phyloP scores from a whole-genome alignment of 257 asterid species.

The Buddleja alternifolia region DNA sequence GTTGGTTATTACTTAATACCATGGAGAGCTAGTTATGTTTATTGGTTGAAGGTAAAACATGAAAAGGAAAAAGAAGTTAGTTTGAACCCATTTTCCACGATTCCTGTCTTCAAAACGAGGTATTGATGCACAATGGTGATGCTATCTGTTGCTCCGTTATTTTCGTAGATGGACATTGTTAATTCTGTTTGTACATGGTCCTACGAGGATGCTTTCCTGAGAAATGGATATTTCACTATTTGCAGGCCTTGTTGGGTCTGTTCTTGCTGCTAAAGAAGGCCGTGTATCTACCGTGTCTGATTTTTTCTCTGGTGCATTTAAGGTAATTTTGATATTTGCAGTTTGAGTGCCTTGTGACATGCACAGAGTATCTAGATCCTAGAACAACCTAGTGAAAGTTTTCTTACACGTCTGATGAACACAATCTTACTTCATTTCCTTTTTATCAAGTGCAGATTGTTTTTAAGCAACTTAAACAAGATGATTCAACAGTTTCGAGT shows the following conservation, averaged over 20 bases:
- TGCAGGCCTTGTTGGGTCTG: constrained; percentile 85
- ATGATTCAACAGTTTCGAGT: constrained; percentile 55
- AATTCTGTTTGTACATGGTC: constrained; percentile 1
- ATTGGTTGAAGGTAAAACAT: constrained; percentile 1
- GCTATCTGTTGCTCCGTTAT: not conserved
- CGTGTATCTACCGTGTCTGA: constrained; percentile 56
- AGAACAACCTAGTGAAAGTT: not conserved
- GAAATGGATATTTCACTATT: constrained; percentile 6
- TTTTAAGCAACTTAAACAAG: constrained; percentile 53
- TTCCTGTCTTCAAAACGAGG: not conserved
- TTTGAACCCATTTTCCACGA: not conserved
- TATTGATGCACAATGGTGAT: constrained; percentile 17
- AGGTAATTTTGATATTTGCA: constrained; percentile 49
- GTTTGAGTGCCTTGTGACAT: not conserved
- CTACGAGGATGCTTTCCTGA: constrained; percentile 12
- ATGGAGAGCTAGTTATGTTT: not conserved
- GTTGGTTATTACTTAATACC: not conserved
- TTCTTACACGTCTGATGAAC: not conserved
- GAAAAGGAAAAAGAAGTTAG: not conserved
- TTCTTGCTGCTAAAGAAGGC: constrained; percentile 84
- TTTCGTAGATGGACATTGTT: constrained; percentile 7
- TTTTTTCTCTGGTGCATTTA: constrained; percentile 69
- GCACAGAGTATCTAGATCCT: not conserved
- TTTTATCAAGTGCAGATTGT: constrained; percentile 50
- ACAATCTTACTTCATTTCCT: constrained; percentile 22